Percentiles rank a stretch among this genome's conserved stretches.
These are phyloP conservation scores for Saccharum spontaneum DNA, from an alignment of 176 grass and related monocot genomes.

Conservation along the genomic window DNA sequence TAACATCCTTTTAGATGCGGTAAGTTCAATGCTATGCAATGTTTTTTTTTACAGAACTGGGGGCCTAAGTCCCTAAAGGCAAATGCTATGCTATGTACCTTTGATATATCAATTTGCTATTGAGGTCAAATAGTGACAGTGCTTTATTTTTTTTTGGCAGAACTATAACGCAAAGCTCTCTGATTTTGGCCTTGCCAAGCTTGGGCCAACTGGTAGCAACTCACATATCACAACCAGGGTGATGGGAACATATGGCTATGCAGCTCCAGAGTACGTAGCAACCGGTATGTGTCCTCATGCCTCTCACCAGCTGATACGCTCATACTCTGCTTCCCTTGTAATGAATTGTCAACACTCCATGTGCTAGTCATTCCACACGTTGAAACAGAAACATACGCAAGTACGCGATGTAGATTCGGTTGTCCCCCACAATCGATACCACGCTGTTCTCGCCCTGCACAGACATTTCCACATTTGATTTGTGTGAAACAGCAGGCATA, in stretches of 20 bases:
- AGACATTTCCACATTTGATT: not conserved
- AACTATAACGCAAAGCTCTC: slow-evolving; percentile 88
- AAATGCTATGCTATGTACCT: not conserved
- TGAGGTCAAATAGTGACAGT: not conserved
- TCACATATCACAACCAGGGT: slow-evolving; percentile 88
- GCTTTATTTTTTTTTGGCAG: slow-evolving; percentile 11
- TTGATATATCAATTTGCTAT: not conserved
- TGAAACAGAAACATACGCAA: not conserved
- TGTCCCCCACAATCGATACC: not conserved
- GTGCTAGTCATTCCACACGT: not conserved
- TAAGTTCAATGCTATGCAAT: slow-evolving; percentile 29
- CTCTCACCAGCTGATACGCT: not conserved
- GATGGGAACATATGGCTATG: slow-evolving; percentile 94
- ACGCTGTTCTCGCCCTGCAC: not conserved
- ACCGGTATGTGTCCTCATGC: slow-evolving; percentile 63
- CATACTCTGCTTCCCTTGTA: slow-evolving; percentile 8
- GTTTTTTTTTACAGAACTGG: too few species aligned
- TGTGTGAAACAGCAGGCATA: not conserved
- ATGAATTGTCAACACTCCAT: not conserved
- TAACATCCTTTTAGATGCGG: slow-evolving; percentile 74
- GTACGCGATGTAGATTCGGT: not conserved
- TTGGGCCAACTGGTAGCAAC: slow-evolving; percentile 76
- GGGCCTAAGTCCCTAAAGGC: too few species aligned
- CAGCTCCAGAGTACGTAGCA: slow-evolving; percentile 84
- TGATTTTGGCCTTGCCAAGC: slow-evolving; percentile 91